Evolutionary conservation across 441 rosid species (phyloP), one percentile per base, ranked within the genome.

Genomic region (Lepidium campestre): DNA sequence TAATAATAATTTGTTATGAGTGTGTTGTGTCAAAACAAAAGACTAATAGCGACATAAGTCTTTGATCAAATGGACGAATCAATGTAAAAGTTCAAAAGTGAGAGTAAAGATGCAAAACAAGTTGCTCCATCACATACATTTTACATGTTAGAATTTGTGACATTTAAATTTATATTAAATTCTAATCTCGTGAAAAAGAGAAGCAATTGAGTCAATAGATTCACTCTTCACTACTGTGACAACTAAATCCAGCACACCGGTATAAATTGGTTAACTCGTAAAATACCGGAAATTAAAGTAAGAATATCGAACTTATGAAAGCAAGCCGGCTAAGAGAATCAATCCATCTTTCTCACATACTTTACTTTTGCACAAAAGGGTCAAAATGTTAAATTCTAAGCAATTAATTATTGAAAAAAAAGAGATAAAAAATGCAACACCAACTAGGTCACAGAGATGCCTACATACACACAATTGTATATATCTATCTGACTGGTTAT

Each of bases 21-120:
- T 57, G 39, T 42, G 49, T 37, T 55, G 22, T 31, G 22, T 53
- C 45, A 45, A 61, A 56, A 53, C 10, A 36, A 49, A 36, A 49
- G 18, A 57, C 40, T 49, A 49, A 37, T 37, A 73, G 72, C 55
- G 68, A 73, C 63, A 22, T 44, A 44, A 59, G 29, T n/a, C 40
- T 57, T 41, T 58, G 56, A 58, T 72, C 56, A 66, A 73, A 71
- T 44, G 27, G 63, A 60, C 50, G 77, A 73, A 67, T 73, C 65
- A 47, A 62, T 44, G 23, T 62, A 48, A 63, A 11, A 68, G 19
- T 32, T 50, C 23, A 48, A 32, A 56, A 53, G 68, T 27, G 31
- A 4, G 17, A 64, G 60, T 65, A 41, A 65, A 57, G 76, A 65
- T 48, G 66, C 8, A 40, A 22, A 57, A 65, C 66, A 73, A 60